Conservation (phyloP, 306 rosid species). For the Fagus crenata region DNA sequence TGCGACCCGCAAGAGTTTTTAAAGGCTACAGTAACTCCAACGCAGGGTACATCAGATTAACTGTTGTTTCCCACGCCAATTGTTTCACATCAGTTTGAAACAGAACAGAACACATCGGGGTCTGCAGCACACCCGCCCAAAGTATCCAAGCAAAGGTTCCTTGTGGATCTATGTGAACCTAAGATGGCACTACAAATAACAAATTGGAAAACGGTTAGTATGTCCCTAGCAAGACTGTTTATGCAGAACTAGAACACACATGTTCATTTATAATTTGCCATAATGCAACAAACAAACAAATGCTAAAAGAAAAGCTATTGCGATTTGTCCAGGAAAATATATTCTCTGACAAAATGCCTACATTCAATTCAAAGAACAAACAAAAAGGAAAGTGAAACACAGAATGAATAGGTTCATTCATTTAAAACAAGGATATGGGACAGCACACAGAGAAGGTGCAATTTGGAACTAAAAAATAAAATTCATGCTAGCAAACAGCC, state of each 20-base stretch:
- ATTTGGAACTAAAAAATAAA: not conserved
- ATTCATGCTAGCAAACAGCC: not conserved
- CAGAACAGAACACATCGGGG: not conserved
- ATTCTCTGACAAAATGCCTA: not conserved
- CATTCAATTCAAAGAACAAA: not conserved
- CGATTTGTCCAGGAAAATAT: not conserved
- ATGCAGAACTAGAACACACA: not conserved
- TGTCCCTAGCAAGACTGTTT: too few species aligned
- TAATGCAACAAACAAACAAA: not conserved
- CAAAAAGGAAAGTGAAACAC: not conserved
- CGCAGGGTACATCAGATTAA: slow-evolving; percentile 12
- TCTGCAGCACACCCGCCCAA: not conserved
- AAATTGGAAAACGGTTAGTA: not conserved
- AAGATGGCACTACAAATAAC: slow-evolving; percentile 30
- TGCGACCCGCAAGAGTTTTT: slow-evolving; percentile 2
- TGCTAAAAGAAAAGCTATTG: not conserved
- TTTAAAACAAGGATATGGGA: too few species aligned
- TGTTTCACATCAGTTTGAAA: not conserved
- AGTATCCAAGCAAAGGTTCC: slow-evolving; percentile 7
- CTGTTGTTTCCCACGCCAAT: slow-evolving; percentile 19
- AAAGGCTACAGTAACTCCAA: slow-evolving; percentile 12
- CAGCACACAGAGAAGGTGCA: too few species aligned
- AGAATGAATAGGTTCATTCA: not conserved
- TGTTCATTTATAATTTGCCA: not conserved
- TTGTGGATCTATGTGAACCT: not conserved